Evolutionary conservation across 169 alveolate genomes (phyloP).

Genomic region (Plasmodium yoelii): DNA sequence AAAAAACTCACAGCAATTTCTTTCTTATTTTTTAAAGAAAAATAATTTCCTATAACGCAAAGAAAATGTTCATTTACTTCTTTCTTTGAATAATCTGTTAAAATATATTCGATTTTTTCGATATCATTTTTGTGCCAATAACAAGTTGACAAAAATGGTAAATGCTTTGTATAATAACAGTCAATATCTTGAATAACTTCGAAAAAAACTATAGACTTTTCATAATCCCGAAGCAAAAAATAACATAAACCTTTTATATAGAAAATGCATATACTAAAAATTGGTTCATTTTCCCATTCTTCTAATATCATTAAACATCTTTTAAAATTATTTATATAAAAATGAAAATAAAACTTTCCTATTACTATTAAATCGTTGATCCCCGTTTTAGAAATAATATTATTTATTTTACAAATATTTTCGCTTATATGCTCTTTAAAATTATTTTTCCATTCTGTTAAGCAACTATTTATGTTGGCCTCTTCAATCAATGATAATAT

Average conservation of each 20-base stretch:
- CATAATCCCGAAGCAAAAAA: constrained; percentile 58
- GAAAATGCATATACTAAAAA: constrained; percentile 43
- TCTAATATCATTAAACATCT: constrained; percentile 51
- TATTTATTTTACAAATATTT: neutral
- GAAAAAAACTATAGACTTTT: constrained; percentile 29
- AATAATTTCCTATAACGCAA: constrained; percentile 71
- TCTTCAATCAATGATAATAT: constrained; percentile 48
- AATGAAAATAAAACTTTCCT: constrained; percentile 25
- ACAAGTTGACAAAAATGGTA: constrained; percentile 67
- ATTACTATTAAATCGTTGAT: constrained; percentile 31
- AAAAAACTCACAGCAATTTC: constrained; percentile 27
- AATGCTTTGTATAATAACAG: constrained; percentile 42
- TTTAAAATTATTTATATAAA: constrained; percentile 57
- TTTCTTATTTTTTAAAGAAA: constrained; percentile 71
- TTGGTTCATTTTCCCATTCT: constrained; percentile 53
- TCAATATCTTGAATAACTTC: constrained; percentile 57
- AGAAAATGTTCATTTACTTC: constrained; percentile 59
- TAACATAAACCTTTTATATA: constrained; percentile 57
- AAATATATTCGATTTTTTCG: constrained; percentile 48
- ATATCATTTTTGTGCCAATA: constrained; percentile 45
- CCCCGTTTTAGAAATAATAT: constrained; percentile 23
- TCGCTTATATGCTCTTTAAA: constrained; percentile 6
- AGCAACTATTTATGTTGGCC: constrained; percentile 30
- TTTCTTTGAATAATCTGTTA: constrained; percentile 44
- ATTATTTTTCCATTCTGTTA: constrained; percentile 20